Conservation (phyloP, 2,329 filamentous ascomycete species). For the Ceratocystis diversiconidia region DNA sequence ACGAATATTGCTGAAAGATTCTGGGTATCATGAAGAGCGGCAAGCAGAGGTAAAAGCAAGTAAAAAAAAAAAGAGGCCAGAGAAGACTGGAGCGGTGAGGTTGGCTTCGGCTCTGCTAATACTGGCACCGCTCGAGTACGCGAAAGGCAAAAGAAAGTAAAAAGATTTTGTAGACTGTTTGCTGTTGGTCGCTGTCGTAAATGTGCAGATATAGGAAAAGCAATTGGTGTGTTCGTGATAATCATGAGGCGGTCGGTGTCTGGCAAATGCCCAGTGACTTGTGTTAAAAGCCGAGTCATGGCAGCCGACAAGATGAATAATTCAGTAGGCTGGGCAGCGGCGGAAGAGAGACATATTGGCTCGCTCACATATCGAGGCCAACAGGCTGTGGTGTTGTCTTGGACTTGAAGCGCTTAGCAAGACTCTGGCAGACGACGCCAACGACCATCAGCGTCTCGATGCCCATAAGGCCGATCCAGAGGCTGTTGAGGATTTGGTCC, state of each 20-base stretch:
- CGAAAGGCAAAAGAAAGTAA: neutral
- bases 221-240: neutral
- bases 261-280: neutral
- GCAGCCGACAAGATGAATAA: neutral
- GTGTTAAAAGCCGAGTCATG: neutral
- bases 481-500: constrained; percentile 30
- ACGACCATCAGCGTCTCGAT: constrained; percentile 33
- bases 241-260: neutral
- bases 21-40: neutral
- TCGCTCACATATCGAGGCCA: neutral
- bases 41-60: neutral
- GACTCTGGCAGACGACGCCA: constrained; percentile 26
- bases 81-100: neutral
- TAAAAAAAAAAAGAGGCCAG: neutral
- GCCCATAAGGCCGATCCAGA: constrained; percentile 35
- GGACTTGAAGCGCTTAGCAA: constrained; percentile 19
- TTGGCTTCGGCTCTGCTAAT: neutral
- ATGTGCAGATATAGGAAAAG: neutral
- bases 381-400: constrained; percentile 20
- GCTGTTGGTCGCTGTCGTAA: neutral
- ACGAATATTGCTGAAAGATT: neutral
- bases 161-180: neutral
- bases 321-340: neutral
- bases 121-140: neutral
- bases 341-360: constrained; percentile 15